phyloP scores from a whole-genome alignment of 1,284 basidiomycete species.

The Ceraceosorus guamensis region DNA sequence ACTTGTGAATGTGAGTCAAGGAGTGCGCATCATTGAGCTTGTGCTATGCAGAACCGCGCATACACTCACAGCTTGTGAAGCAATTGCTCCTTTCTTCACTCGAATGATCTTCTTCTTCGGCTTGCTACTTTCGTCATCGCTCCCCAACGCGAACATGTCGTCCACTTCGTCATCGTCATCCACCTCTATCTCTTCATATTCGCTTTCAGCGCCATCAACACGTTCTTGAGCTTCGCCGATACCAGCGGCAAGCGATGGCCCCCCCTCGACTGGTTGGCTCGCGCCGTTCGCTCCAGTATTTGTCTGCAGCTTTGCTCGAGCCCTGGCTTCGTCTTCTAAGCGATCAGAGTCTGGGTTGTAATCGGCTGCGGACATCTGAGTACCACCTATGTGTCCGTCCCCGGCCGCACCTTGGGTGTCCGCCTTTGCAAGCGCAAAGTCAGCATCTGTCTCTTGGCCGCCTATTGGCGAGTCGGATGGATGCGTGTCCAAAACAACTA shows the following conservation, averaged over 20 bases:
- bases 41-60: background rate
- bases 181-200: slow-evolving; percentile 40
- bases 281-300: no score
- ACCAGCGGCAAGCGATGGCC: background rate
- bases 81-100: slow-evolving; percentile 12
- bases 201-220: slow-evolving; percentile 15
- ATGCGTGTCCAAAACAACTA: no score
- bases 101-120: slow-evolving; percentile 33
- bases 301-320: slow-evolving; percentile 1
- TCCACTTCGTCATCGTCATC: slow-evolving; percentile 38
- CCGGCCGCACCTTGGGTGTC: background rate
- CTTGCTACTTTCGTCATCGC: slow-evolving; percentile 16
- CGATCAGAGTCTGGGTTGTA: slow-evolving; percentile 21
- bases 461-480: background rate
- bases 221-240: background rate
- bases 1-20: no score
- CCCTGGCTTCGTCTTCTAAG: slow-evolving; percentile 17
- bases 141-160: slow-evolving; percentile 43
- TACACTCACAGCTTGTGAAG: slow-evolving; percentile 7
- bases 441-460: background rate
- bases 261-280: background rate
- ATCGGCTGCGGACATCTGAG: slow-evolving; percentile 23
- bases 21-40: background rate
- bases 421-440: slow-evolving; percentile 9
- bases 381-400: background rate